These are phyloP conservation scores for Sclerotinia sclerotiorum DNA, from an alignment of 2,329 filamentous ascomycete genomes.

Conservation along the genomic window DNA sequence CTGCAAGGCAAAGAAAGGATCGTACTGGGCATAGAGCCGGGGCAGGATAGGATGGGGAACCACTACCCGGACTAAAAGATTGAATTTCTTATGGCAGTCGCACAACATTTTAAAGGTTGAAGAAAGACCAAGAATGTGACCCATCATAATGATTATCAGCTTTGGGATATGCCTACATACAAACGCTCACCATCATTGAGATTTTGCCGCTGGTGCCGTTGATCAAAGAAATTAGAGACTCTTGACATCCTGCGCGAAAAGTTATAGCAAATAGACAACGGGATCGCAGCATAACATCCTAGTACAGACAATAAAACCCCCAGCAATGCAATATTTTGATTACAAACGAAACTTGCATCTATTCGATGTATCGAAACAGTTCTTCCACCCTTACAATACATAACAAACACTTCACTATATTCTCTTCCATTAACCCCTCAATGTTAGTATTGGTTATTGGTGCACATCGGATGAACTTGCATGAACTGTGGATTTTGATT, in stretches of 20 bases:
- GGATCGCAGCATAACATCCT: neutral
- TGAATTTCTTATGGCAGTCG: neutral
- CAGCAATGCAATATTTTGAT: conserved; percentile 13
- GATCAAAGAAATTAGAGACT: conserved; percentile 13
- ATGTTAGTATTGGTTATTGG: conserved; percentile 20
- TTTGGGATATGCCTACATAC: conserved; percentile 18
- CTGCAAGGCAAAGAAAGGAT: neutral
- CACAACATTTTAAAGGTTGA: neutral
- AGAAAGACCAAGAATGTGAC: conserved; percentile 7
- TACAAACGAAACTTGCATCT: conserved; percentile 14
- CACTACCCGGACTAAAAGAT: neutral
- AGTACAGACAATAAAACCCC: conserved; percentile 9
- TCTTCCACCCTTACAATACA: conserved; percentile 22
- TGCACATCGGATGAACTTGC: conserved; percentile 24
- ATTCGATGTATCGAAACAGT: conserved; percentile 13
- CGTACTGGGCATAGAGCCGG: neutral
- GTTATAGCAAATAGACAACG: conserved; percentile 17
- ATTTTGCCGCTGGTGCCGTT: neutral
- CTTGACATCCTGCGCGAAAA: neutral
- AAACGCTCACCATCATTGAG: conserved; percentile 10
- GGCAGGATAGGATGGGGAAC: neutral
- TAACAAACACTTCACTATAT: conserved; percentile 2
- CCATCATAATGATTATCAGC: neutral
- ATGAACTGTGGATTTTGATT: conserved; percentile 27
- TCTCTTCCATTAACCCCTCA: neutral